Evolutionary conservation across 306 rosid species (phyloP), one percentile per base, ranked within the genome.

Genomic region (Quercus bicolor): DNA sequence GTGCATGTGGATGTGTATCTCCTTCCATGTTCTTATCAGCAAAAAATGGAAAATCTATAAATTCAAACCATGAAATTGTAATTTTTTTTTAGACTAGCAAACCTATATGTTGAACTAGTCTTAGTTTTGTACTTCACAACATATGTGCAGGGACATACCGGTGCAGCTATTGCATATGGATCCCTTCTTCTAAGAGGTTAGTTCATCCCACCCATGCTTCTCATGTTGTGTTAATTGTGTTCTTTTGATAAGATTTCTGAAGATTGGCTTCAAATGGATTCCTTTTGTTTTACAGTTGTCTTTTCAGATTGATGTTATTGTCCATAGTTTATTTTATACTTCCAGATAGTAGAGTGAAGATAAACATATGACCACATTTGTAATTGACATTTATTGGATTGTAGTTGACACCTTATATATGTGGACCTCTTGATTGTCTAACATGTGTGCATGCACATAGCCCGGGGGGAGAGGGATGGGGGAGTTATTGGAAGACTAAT

Each of bases 131-230:
- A 20, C 48, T 60, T 85, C 23, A 33, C 56, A 56, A 33, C 60
- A 56, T 66, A 70, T 59, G 24, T 78, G 77, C 80, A 95, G 98
- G 98, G 98, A 31, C 98, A 95, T 84, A 85, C 97, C 45, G 98
- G 96, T 80, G 97, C 98, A 29, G 96, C 98, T 78, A 83, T 95
- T 81, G 98, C 98, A 28, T 92, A 79, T 81, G 98, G 98, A 60
- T 92, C 98, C 83, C 98, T 92, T 86, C 92, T 95, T 82, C 97
- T 92, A 72, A 89, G 84, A 90, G 98, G 97, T 89, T 73, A 78
- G 88, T 73, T 75, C 70, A 37, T 69, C 28, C 21, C 62, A 68
- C 70, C n/a, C 65, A 56, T 43, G 43, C 71, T 57, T 75, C 31
- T 75, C 61, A 51, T 48, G 51, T 77, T 68, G 13, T 54, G 26